Evolutionary conservation across 495 filamentous ascomycete species (phyloP).

Genomic region (Neurospora discreta): DNA sequence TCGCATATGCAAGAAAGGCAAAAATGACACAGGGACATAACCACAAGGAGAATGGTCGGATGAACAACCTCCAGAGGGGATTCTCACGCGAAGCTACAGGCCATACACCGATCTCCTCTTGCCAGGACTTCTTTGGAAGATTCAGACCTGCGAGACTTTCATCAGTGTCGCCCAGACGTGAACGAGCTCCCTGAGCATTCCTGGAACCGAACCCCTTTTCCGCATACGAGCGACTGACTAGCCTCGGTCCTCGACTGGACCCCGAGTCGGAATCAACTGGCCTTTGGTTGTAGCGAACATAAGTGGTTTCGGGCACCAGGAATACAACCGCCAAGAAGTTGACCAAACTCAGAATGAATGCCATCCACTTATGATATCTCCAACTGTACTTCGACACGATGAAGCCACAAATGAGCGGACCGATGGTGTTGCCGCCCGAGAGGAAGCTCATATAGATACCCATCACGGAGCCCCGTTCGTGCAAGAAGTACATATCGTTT

Average conservation of each 20-base stretch:
- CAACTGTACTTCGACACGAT: constrained; percentile 27
- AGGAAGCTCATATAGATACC: constrained; percentile 32
- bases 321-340: constrained; percentile 26
- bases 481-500: constrained; percentile 32
- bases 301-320: constrained; percentile 30
- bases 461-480: constrained; percentile 31
- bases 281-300: constrained; percentile 16
- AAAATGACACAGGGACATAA: constrained; percentile 32
- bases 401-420: constrained; percentile 30
- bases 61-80: constrained; percentile 17
- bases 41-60: constrained; percentile 30
- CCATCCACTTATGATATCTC: constrained; percentile 29
- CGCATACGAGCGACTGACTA: neutral
- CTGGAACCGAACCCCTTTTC: neutral
- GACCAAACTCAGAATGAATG: constrained; percentile 19
- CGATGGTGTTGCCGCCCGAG: constrained; percentile 26
- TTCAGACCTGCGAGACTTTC: neutral
- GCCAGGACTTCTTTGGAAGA: constrained; percentile 16
- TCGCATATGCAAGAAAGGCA: constrained; percentile 31
- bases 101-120: constrained; percentile 19
- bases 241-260: neutral
- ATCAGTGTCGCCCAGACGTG: neutral
- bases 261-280: neutral
- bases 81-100: constrained; percentile 13
- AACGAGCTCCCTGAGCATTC: neutral